Percentiles rank a stretch among this genome's conserved stretches.
phyloP scores from a whole-genome alignment of 176 grass and related monocot genomes.

The Carex pumila region DNA sequence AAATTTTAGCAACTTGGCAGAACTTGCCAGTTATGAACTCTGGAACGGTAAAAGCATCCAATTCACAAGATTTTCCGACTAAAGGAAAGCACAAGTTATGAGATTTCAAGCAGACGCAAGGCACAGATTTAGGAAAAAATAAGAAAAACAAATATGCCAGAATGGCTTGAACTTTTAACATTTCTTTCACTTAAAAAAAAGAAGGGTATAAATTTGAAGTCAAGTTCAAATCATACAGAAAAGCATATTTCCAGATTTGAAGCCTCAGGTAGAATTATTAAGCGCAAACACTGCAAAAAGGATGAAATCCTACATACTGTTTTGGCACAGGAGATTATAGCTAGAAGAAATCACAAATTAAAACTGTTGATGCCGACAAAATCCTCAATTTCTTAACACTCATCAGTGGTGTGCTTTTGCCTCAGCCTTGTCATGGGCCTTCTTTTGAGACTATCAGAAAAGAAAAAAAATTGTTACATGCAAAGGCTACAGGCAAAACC shows the following conservation, averaged over 20 bases:
- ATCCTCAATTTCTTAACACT: conserved; percentile 1
- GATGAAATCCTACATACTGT: conserved; percentile 1
- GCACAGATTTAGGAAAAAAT: not conserved
- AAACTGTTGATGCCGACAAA: not conserved
- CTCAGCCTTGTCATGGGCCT: conserved; percentile 33
- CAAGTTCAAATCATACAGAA: conserved; percentile 8
- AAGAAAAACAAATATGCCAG: not conserved
- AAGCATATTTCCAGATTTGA: conserved; percentile 21
- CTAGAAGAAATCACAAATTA: conserved; percentile 10
- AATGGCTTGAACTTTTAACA: conserved; percentile 5
- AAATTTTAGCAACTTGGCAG: not conserved
- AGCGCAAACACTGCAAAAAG: not conserved
- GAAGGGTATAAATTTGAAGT: not conserved
- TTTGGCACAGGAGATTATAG: conserved; percentile 1
- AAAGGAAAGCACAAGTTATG: not conserved
- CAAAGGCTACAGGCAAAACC: not conserved
- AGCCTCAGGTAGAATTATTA: conserved; percentile 20
- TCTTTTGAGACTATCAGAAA: conserved; percentile 40
- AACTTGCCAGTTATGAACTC: not conserved
- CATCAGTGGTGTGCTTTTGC: conserved; percentile 41
- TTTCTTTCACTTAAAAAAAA: not conserved
- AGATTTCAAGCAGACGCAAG: not conserved
- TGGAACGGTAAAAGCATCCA: not conserved
- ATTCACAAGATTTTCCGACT: not conserved
- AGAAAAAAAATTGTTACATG: not conserved